A percentile compares a stretch with the other conserved stretches of the same genome.
Evolutionary conservation across 495 filamentous ascomycete species (phyloP).

Genomic region (Penicillium odoratum): DNA sequence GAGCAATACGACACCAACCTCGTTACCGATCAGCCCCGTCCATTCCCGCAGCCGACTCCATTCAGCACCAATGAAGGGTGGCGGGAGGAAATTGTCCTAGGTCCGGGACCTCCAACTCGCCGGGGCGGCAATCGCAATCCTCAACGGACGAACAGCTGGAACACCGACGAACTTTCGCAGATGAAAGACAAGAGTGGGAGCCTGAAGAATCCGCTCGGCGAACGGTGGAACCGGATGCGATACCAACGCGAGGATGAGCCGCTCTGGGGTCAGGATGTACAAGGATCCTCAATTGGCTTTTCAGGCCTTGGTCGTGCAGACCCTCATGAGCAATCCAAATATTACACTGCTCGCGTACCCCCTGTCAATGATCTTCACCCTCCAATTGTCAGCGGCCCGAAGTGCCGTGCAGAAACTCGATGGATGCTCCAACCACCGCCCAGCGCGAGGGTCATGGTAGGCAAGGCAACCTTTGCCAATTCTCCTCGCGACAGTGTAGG

Average conservation of each 20-base stretch:
- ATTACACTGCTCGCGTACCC: constrained; percentile 68
- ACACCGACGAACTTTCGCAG: constrained; percentile 30
- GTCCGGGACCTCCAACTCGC: constrained; percentile 67
- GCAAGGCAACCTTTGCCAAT: constrained; percentile 60
- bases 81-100: constrained; percentile 78
- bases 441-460: constrained; percentile 80
- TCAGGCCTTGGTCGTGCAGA: constrained; percentile 49
- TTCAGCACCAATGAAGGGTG: constrained; percentile 85
- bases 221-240: constrained; percentile 69
- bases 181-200: constrained; percentile 32
- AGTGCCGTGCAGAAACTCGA: constrained; percentile 62
- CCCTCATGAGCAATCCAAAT: constrained; percentile 48
- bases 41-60: constrained; percentile 76
- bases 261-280: constrained; percentile 64
- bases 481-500: constrained; percentile 24
- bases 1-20: constrained; percentile 42
- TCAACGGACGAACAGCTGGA: constrained; percentile 52
- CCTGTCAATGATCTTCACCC: constrained; percentile 86
- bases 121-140: constrained; percentile 51
- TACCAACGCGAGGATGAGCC: constrained; percentile 86
- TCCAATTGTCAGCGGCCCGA: constrained; percentile 76
- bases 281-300: constrained; percentile 53
- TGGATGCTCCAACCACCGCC: constrained; percentile 95
- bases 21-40: constrained; percentile 65
- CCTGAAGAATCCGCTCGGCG: constrained; percentile 43